A percentile compares a stretch with the other conserved stretches of the same genome.
phyloP scores from a whole-genome alignment of 345 rosid genomes.

The Heritiera fomes region DNA sequence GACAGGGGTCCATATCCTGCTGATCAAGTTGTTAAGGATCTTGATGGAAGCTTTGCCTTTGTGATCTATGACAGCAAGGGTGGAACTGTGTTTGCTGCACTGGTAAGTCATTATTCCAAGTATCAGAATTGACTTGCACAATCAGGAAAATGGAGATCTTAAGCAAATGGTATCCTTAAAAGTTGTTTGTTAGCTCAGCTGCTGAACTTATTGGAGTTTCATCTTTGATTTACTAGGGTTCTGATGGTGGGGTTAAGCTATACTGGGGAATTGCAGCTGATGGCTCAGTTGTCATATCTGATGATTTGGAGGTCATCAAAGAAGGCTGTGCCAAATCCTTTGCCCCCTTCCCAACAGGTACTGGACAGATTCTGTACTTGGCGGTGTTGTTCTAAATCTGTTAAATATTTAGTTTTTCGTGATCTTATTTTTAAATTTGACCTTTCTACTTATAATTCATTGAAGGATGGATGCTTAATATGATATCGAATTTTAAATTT shows the following conservation, averaged over 20 bases:
- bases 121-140: not conserved
- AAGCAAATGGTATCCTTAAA: not conserved
- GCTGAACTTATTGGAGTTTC: not conserved
- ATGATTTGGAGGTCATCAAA: conserved; percentile 68
- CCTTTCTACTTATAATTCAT: no score
- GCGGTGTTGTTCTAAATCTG: not conserved
- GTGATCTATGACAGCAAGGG: conserved; percentile 71
- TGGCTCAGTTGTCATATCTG: conserved; percentile 77
- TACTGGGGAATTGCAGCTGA: conserved; percentile 91
- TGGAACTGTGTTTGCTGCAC: conserved; percentile 73
- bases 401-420: no score
- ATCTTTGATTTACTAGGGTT: conserved; percentile 47
- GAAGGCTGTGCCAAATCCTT: conserved; percentile 86
- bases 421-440: no score
- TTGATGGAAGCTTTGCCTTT: conserved; percentile 84
- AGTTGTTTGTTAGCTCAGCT: not conserved
- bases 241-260: conserved; percentile 67
- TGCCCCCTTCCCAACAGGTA: conserved; percentile 82
- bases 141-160: not conserved
- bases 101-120: conserved; percentile 35
- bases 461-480: no score
- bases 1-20: conserved; percentile 96
- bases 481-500: no score
- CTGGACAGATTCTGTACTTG: not conserved
- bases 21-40: conserved; percentile 78